phyloP scores from a whole-genome alignment of 176 grass and related monocot genomes.

The Musa acuminata region DNA sequence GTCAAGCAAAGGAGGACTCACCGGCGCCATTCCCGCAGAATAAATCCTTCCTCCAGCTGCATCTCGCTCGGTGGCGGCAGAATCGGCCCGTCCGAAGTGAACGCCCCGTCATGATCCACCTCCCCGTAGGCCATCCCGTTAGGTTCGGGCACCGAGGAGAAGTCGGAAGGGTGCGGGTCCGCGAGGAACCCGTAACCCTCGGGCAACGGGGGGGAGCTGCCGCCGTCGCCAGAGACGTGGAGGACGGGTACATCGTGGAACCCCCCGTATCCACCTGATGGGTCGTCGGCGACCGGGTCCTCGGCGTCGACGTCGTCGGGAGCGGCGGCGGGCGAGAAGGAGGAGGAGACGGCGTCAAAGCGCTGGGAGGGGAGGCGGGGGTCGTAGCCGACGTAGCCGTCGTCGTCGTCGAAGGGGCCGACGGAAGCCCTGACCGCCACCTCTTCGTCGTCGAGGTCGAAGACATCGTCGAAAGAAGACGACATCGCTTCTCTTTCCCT shows the following conservation, averaged over 20 bases:
- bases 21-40: constrained; percentile 81
- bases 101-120: constrained; percentile 16
- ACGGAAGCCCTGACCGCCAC: neutral
- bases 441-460: neutral
- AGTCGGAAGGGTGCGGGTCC: neutral
- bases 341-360: constrained; percentile 3
- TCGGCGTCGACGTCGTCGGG: neutral
- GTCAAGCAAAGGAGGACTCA: constrained; percentile 18
- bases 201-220: neutral
- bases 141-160: constrained; percentile 29
- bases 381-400: constrained; percentile 5
- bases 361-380: constrained; percentile 14
- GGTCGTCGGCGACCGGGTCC: neutral
- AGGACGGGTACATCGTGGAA: constrained; percentile 7
- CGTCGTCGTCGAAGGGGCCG: constrained; percentile 7
- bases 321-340: neutral
- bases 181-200: neutral
- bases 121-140: constrained; percentile 25
- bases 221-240: constrained; percentile 9
- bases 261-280: neutral
- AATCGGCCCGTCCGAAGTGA: constrained; percentile 31
- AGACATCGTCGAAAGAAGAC: constrained; percentile 1
- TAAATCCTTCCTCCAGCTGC: constrained; percentile 47
- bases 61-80: constrained; percentile 64
- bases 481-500: constrained; percentile 5